A percentile compares a stretch with the other conserved stretches of the same genome.
These are phyloP conservation scores for Eimeria necatrix DNA, from an alignment of 169 alveolate species.

Conservation along the genomic window DNA sequence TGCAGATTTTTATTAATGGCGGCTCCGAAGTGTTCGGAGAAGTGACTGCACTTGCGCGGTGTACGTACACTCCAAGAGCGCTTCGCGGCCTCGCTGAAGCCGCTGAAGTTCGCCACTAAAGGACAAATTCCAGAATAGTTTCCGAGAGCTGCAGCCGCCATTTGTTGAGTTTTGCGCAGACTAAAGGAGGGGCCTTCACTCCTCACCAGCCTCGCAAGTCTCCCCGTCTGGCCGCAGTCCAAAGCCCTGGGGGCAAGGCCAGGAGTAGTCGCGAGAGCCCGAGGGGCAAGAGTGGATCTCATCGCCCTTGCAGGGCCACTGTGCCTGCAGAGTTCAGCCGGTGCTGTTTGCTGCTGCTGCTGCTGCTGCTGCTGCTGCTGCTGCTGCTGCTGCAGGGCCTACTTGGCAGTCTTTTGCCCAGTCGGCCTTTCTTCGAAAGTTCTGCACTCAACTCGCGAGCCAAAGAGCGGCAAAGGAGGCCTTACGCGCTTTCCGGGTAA, in stretches of 20 bases:
- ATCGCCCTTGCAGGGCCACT: constrained; percentile 77
- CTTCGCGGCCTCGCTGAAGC: constrained; percentile 66
- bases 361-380: neutral
- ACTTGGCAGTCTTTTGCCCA: constrained; percentile 79
- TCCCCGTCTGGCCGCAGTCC: constrained; percentile 39
- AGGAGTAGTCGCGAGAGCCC: constrained; percentile 33
- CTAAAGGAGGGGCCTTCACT: neutral
- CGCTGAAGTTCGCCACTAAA: constrained; percentile 41
- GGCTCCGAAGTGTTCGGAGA: neutral
- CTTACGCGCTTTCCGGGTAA: constrained; percentile 69
- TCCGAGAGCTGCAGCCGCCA: neutral
- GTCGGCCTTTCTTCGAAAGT: constrained; percentile 44
- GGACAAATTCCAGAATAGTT: constrained; percentile 72
- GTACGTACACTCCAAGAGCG: constrained; percentile 64
- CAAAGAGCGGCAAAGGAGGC: neutral
- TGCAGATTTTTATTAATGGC: neutral
- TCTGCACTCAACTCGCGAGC: neutral
- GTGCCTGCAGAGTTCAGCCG: neutral
- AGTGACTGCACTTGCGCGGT: neutral
- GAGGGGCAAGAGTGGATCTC: constrained; percentile 41
- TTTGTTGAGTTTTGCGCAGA: neutral
- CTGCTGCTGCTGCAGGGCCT: neutral
- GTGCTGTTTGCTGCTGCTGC: neutral
- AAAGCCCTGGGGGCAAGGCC: constrained; percentile 78
- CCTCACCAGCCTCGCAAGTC: constrained; percentile 62